A percentile compares a stretch with the other conserved stretches of the same genome.
Evolutionary conservation across 1,284 basidiomycete genomes (phyloP).

Genomic region (Leccinum ponderosum): DNA sequence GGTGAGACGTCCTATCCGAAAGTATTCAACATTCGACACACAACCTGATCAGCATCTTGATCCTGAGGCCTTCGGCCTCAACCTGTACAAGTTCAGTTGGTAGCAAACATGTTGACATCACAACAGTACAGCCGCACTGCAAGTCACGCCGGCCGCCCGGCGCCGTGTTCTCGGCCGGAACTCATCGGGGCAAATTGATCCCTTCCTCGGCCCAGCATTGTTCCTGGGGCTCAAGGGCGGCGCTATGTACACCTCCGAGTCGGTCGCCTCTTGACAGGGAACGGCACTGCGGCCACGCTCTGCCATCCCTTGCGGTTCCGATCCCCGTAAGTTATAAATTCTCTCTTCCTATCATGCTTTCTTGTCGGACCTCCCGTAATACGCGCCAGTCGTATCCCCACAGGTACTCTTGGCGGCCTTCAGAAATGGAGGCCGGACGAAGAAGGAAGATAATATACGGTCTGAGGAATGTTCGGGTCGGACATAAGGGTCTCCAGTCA

Average conservation of each 20-base stretch:
- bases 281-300: background rate
- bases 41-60: background rate
- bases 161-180: background rate
- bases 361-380: background rate
- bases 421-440: background rate
- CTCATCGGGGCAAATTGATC: background rate
- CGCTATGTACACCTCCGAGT: background rate
- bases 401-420: background rate
- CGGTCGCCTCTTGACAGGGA: background rate
- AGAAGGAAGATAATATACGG: background rate
- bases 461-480: background rate
- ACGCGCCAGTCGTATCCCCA: background rate
- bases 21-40: too few relatives aligned
- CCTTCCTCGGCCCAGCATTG: background rate
- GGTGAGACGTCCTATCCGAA: background rate
- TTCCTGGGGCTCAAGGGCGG: background rate
- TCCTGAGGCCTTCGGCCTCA: too few relatives aligned
- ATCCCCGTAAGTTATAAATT: background rate
- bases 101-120: background rate
- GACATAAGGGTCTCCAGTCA: background rate
- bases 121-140: background rate
- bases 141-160: background rate
- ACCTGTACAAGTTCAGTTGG: background rate
- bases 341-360: background rate
- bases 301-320: background rate